Percentiles rank a stretch among this genome's conserved stretches.
Evolutionary conservation across 1,284 basidiomycete genomes (phyloP).

Genomic region (Phellinidium pouzarii): DNA sequence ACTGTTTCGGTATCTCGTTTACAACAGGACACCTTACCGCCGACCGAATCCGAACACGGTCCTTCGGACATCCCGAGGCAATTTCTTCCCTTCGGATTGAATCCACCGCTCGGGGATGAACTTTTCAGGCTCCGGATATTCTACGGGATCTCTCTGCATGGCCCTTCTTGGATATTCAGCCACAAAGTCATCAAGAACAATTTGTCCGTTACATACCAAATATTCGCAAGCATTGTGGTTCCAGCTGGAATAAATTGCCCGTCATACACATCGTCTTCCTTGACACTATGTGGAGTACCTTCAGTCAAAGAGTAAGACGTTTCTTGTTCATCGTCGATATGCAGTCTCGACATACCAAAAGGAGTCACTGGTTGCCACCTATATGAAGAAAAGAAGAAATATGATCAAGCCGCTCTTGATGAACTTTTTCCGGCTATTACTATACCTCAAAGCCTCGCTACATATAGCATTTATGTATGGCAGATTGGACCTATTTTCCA

Average conservation of each 20-base stretch:
- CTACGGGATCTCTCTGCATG: slow-evolving; percentile 11
- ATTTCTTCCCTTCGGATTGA: neutral
- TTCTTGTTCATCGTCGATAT: neutral
- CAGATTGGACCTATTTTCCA: slow-evolving; percentile 20
- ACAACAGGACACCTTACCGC: neutral
- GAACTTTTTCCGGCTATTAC: too few relatives aligned
- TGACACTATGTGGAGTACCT: slow-evolving; percentile 23
- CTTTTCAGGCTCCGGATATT: slow-evolving; percentile 15
- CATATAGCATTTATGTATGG: slow-evolving; percentile 21
- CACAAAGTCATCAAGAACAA: neutral
- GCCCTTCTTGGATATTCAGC: neutral
- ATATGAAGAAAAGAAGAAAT: neutral
- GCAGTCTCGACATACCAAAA: neutral
- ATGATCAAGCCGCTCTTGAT: neutral
- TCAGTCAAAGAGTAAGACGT: neutral
- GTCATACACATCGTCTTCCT: slow-evolving; percentile 21
- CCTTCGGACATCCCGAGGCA: neutral
- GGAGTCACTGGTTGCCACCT: slow-evolving; percentile 17
- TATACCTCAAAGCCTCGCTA: slow-evolving; percentile 15
- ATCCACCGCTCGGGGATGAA: slow-evolving; percentile 18
- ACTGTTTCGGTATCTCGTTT: neutral
- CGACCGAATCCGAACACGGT: slow-evolving; percentile 13
- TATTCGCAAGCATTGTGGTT: slow-evolving; percentile 17
- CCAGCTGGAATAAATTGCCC: slow-evolving; percentile 20
- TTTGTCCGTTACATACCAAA: slow-evolving; percentile 6